Base-by-base conservation (phyloP, 176 grass and related monocot species). In the Pontederia crassipes region DNA sequence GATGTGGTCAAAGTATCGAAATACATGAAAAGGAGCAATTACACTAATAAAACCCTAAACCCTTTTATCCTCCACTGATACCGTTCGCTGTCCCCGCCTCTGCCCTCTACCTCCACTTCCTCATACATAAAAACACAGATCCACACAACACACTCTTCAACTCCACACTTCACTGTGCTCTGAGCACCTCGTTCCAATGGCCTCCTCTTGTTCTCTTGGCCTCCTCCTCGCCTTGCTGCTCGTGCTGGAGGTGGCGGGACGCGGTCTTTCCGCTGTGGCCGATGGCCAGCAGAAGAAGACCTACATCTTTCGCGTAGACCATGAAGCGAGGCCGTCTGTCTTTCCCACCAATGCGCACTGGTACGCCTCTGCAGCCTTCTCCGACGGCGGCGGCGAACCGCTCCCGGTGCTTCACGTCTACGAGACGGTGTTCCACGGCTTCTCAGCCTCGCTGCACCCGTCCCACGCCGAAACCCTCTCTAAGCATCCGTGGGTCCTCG, bases 331-430 rank as follows among this genome's bases (percentile, higher is more conserved):
- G 63, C 90, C 90, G 61, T 68, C 90, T 15, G 76, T 84, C 12
- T 95, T 95, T 58, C 52, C 86, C 70, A 84, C 83, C 29, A 77
- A 83, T 56, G 75, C 80, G 26, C 72, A 84, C 83, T 95, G 86
- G 90, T 95, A 95, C 83, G 50, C 80, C 45, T 95, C 90, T 47
- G 56, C 83, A 17, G 77, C 86, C 26, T 89, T 95, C 75, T 79
- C 75, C 32, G 82, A 72, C 0, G 14, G 59, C 0, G 24, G 20
- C n/a, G 59, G 45, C 9, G 13, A 32, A 11, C 74, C 83, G 6
- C 75, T 95, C 46, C 11, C 77, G 46, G 83, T 80, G 1, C 77
- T 95, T 65, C 86, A 95, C 72, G 83, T 95, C 59, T 95, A 95
- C 59, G 86, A 66, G 59, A 95, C 80, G 48, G 77, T 95, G 27